Percentiles rank a stretch among this genome's conserved stretches.
phyloP scores from a whole-genome alignment of 179 eudicot genomes.

The Silene vulgaris region DNA sequence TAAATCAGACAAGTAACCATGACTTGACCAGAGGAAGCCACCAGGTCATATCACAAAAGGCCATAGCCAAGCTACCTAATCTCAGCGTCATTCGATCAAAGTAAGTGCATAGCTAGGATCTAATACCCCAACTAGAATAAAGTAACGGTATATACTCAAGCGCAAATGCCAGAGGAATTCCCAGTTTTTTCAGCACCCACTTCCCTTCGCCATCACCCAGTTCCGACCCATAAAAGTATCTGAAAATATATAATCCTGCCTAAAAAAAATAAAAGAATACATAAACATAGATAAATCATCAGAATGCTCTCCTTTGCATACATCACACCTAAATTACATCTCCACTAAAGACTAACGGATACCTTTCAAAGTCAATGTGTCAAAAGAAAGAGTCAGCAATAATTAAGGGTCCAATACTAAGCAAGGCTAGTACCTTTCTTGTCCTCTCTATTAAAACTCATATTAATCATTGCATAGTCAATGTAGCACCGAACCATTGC shows the following conservation, averaged over 20 bases:
- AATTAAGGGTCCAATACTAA: neutral
- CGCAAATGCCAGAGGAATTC: neutral
- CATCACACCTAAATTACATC: neutral
- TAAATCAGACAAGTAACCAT: neutral
- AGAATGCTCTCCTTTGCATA: neutral
- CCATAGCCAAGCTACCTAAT: neutral
- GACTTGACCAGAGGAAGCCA: neutral
- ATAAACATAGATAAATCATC: neutral
- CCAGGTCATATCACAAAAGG: neutral
- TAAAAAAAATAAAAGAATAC: no score
- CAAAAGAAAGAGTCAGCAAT: neutral
- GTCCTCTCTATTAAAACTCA: conserved; percentile 3
- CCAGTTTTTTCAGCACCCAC: neutral
- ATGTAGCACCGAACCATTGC: neutral
- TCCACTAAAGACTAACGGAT: neutral
- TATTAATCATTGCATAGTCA: neutral
- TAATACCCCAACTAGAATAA: no score
- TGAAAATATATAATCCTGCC: no score
- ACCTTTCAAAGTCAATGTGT: neutral
- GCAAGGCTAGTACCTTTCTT: neutral
- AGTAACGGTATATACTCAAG: no score
- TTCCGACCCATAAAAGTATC: no score
- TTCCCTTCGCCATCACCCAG: neutral
- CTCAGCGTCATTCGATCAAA: neutral
- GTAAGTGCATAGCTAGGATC: neutral